Evolutionary conservation across 2,329 filamentous ascomycete genomes (phyloP), one percentile per base, ranked within the genome.

Genomic region (Trichophyton simii): DNA sequence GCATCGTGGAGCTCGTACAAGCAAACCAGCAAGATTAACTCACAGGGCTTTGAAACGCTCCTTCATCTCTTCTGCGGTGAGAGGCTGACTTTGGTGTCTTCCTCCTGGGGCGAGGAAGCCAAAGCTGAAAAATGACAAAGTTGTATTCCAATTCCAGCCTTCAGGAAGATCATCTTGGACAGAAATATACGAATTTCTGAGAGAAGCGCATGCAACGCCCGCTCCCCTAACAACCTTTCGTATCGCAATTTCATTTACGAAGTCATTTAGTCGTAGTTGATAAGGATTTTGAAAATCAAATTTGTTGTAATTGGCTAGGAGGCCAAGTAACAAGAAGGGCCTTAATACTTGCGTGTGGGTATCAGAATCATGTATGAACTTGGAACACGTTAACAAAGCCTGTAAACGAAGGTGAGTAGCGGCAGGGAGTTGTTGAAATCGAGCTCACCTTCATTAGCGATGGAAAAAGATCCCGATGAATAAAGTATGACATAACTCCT

Each of bases 261-360:
- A 97, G 72, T 97, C 91, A 68, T 92, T 91, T 15, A 99, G 81
- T 31, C 92, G 88, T 65, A 95, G 78, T 68, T 94, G 87, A 69
- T 99, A 99, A 0, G 92, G 92, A 68, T 99, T 99, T 72, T 96
- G 91, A 62, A 95, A 92, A 74, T 99, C 94, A 70, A 99, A 99
- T 73, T 97, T 99, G 81, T 99, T 97, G 81, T 97, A 97, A 76
- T 97, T 99, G 66, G 89, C 88, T 60, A 99, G 79, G 3, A 97
- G 80, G 11, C 92, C 92, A 20, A 96, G 80, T 8, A 97, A 82
- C 13, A 87, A 83, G 66, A 96, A 91, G 0, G 92, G 87, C 62
- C 88, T 83, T 50, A 89, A 82, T 62, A 83, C 83, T 68, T 81
- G 80, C 18, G 79, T 76, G 38, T 83, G 79, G 25, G 81, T 80